Percentiles rank a stretch among this genome's conserved stretches.
These are phyloP conservation scores for Cryptosporidium felis DNA, from an alignment of 169 alveolate genomes.

Conservation along the genomic window DNA sequence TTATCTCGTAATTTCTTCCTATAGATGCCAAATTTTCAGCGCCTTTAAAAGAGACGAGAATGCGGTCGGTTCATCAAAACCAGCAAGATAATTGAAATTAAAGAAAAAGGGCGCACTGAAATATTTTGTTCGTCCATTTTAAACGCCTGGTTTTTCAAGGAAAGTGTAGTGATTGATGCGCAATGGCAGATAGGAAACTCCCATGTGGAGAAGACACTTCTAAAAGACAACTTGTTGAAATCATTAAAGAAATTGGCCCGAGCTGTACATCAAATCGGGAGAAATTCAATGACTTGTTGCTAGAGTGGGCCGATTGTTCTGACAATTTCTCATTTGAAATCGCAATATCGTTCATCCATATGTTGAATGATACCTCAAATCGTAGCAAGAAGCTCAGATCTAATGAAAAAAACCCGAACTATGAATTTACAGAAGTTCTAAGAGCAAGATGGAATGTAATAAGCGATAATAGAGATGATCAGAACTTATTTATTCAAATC, in stretches of 20 bases:
- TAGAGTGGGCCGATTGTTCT: not conserved
- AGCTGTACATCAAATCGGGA: constrained; percentile 36
- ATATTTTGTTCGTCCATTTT: not conserved
- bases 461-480: constrained; percentile 20
- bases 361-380: constrained; percentile 52
- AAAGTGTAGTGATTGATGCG: constrained; percentile 16
- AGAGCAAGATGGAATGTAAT: constrained; percentile 68
- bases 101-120: too few relatives aligned
- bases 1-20: too few relatives aligned
- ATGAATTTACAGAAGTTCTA: constrained; percentile 41
- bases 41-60: constrained; percentile 58
- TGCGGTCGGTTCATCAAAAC: not conserved
- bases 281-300: not conserved
- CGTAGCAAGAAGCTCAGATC: not conserved
- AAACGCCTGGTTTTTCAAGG: not conserved
- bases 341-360: constrained; percentile 21
- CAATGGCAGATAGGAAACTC: constrained; percentile 31
- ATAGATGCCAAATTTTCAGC: not conserved
- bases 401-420: not conserved
- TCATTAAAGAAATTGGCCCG: constrained; percentile 37
- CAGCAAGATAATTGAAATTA: not conserved
- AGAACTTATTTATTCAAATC: not conserved
- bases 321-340: constrained; percentile 1
- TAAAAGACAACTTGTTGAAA: not conserved
- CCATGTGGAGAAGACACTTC: constrained; percentile 20